phyloP scores from a whole-genome alignment of 2,329 filamentous ascomycete species.

The Fusarium redolens region DNA sequence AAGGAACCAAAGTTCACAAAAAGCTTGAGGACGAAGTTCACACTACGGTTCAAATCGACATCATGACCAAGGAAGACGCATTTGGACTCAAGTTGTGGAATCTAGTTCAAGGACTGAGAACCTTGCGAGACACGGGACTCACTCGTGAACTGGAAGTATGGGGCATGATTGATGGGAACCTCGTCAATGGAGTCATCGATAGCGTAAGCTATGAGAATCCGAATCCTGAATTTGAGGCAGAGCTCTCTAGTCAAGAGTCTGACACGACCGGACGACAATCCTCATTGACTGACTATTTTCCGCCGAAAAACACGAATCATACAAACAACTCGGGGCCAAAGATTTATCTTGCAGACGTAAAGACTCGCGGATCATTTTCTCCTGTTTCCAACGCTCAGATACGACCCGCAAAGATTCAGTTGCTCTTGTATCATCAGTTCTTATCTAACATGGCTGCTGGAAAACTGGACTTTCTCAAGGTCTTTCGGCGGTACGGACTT shows the following conservation, averaged over 20 bases:
- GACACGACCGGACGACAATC: conserved; percentile 48
- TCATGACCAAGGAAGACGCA: conserved; percentile 80
- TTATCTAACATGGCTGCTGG: conserved; percentile 80
- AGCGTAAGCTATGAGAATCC: conserved; percentile 83
- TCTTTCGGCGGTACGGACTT: conserved; percentile 79
- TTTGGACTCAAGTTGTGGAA: conserved; percentile 92
- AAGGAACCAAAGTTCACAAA: conserved; percentile 83
- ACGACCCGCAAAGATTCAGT: conserved; percentile 83
- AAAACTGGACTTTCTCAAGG: conserved; percentile 72
- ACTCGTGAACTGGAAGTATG: conserved; percentile 86
- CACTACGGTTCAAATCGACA: conserved; percentile 76
- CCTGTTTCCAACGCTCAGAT: conserved; percentile 75
- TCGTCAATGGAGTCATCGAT: conserved; percentile 92
- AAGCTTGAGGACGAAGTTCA: conserved; percentile 88
- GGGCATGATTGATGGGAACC: conserved; percentile 83
- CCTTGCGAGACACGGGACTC: conserved; percentile 74
- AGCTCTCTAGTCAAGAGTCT: conserved; percentile 56
- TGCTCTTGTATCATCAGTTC: conserved; percentile 90
- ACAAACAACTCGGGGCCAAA: conserved; percentile 38
- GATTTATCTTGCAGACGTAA: conserved; percentile 87
- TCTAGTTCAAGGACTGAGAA: conserved; percentile 84
- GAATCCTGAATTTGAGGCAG: conserved; percentile 74
- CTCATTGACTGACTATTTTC: conserved; percentile 57
- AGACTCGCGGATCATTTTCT: conserved; percentile 77
- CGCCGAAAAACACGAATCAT: conserved; percentile 27